A percentile compares a stretch with the other conserved stretches of the same genome.
phyloP scores from a whole-genome alignment of 2,329 filamentous ascomycete species.

The Colletotrichum gloeosporioides region DNA sequence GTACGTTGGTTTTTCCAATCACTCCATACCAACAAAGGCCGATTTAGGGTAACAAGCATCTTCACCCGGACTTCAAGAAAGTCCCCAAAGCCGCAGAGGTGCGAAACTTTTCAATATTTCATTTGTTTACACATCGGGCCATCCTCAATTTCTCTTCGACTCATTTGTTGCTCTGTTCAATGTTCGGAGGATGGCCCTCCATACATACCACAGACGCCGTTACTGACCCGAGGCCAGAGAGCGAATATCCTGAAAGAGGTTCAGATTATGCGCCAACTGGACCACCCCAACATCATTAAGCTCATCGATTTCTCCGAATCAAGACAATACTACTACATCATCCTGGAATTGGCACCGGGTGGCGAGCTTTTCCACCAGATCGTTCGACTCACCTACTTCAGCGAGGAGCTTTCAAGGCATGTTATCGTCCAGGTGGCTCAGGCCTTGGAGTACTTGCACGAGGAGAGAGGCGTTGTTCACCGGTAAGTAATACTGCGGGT shows the following conservation, averaged over 20 bases:
- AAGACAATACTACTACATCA: conserved; percentile 94
- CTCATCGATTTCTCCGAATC: conserved; percentile 94
- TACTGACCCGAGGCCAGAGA: conserved; percentile 63
- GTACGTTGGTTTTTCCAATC: conserved; percentile 25
- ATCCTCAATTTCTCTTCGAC: conserved; percentile 32
- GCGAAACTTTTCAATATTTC: conserved; percentile 58
- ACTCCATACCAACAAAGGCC: conserved; percentile 56
- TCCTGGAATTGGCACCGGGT: conserved; percentile 92
- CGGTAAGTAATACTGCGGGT: conserved; percentile 66
- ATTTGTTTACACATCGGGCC: conserved; percentile 34
- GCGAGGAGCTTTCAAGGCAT: conserved; percentile 91
- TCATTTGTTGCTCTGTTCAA: conserved; percentile 25
- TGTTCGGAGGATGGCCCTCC: conserved; percentile 22
- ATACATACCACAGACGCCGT: not conserved
- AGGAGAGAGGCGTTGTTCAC: conserved; percentile 94
- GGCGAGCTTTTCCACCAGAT: conserved; percentile 99
- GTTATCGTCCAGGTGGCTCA: conserved; percentile 96
- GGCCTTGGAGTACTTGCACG: conserved; percentile 91
- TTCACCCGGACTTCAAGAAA: conserved; percentile 97
- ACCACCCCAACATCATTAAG: conserved; percentile 95
- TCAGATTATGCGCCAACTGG: conserved; percentile 96
- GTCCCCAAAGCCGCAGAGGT: conserved; percentile 97
- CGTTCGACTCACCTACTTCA: conserved; percentile 97
- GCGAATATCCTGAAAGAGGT: conserved; percentile 99
- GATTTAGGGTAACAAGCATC: conserved; percentile 83